Evolutionary conservation across 2,329 filamentous ascomycete genomes (phyloP), one percentile per base, ranked within the genome.

Genomic region (Keithomyces neogunnii): DNA sequence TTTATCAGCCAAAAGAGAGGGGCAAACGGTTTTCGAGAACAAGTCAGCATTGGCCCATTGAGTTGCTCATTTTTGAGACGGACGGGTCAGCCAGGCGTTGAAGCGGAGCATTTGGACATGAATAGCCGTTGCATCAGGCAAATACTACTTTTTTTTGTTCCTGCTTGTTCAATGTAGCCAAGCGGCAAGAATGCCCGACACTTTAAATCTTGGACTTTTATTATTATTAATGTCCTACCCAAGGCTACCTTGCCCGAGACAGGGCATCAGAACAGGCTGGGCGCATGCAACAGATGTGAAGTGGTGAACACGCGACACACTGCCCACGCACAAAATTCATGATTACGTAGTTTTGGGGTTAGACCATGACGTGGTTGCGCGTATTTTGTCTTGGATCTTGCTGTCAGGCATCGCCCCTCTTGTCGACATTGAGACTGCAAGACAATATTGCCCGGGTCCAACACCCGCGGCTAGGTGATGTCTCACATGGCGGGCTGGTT

Each of bases 91-190:
- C 30, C 19, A 47, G 52, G 52, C 52, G 52, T 53, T 53, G 39
- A 43, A 49, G 46, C 49, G 52, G 40, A 53, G 45, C 52, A 48
- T 53, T 51, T 53, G 48, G 48, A 36, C 30, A 48, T 42, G 11
- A 13, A 36, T 19, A 33, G 30, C 26, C 36, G 26, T 48, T 30
- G 40, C 46, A 38, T 40, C 28, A 38, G 26, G 39, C 35, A n/a
- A 39, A 48, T 48, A 38, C 19, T 39, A 10, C 39, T 26, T 6
- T 35, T 29, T 35, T 47, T 39, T 30, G 6, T n/a, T 47, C 30
- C 13, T 48, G 33, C 8, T 29, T 28, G 19, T 13, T 28, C 26
- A 42, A 26, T 42, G 39, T 42, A 28, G n/a, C 39, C 39, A 42
- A 42, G n/a, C 11, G 26, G 40, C 40, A 44, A 44, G 7, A 28